Evolutionary conservation across 495 filamentous ascomycete species (phyloP).

Genomic region (Paragyromitra xinjiangensis): DNA sequence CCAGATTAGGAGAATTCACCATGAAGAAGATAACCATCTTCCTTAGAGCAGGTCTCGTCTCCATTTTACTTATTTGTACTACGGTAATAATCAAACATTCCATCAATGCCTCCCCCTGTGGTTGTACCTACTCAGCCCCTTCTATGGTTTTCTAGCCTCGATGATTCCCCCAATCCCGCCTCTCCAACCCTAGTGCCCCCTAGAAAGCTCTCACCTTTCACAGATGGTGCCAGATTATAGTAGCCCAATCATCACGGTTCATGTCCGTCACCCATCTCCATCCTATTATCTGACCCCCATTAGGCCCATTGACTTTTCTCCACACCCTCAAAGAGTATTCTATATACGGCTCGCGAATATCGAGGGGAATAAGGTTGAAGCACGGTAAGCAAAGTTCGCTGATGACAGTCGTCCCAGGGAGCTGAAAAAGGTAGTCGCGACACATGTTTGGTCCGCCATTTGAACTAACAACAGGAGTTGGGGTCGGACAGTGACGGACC

Average conservation of each 20-base stretch:
- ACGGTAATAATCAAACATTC: background rate
- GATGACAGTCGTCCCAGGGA: background rate
- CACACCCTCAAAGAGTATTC: background rate
- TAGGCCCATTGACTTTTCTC: background rate
- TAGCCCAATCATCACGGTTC: constrained; percentile 1
- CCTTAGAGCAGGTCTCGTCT: too few relatives aligned
- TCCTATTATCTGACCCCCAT: background rate
- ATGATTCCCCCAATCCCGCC: too few relatives aligned
- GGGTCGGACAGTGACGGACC: background rate
- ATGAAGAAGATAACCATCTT: too few relatives aligned
- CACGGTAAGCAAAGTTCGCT: background rate
- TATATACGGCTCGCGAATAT: background rate
- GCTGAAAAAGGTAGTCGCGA: background rate
- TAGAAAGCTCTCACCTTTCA: background rate
- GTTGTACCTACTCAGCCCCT: too few relatives aligned
- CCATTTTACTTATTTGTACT: background rate
- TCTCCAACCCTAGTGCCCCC: background rate
- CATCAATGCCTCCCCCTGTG: background rate
- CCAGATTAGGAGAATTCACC: too few relatives aligned
- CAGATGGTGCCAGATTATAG: constrained; percentile 3
- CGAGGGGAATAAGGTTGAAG: background rate
- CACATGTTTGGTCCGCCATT: background rate
- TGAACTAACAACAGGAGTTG: background rate
- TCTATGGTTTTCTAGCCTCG: too few relatives aligned
- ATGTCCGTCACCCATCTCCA: constrained; percentile 10